Conservation (phyloP, 2,329 filamentous ascomycete genomes). For the Colletotrichum graminicola region DNA sequence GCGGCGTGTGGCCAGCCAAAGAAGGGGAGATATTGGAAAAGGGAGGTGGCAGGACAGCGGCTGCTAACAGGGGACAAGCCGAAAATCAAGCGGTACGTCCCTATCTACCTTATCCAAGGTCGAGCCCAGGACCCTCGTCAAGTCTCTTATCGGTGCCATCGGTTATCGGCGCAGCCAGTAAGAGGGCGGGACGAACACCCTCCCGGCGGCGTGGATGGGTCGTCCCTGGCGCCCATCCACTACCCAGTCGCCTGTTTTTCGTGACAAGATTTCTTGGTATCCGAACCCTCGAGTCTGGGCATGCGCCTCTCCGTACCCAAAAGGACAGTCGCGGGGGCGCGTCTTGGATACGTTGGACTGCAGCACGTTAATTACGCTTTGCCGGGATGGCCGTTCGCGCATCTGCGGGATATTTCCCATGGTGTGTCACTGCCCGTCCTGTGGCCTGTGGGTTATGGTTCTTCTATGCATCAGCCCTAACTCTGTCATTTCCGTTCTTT, state of each 20-base stretch:
- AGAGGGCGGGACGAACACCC: conserved; percentile 15
- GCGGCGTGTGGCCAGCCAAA: not conserved
- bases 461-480: conserved; percentile 13
- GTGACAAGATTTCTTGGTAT: not conserved
- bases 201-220: conserved; percentile 19
- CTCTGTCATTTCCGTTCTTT: not conserved
- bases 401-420: conserved; percentile 8
- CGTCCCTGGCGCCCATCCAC: not conserved
- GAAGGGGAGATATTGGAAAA: conserved; percentile 14
- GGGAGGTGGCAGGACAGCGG: conserved; percentile 26
- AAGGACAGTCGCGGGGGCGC: not conserved
- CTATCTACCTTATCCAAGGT: not conserved
- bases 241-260: not conserved
- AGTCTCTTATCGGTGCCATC: conserved; percentile 33
- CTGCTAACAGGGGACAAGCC: not conserved
- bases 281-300: too few relatives aligned
- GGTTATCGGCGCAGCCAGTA: conserved; percentile 22
- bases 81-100: not conserved
- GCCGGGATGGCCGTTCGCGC: conserved; percentile 14
- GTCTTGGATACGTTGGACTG: not conserved
- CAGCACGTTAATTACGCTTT: not conserved
- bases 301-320: not conserved
- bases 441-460: not conserved
- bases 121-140: conserved; percentile 11
- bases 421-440: not conserved